Evolutionary conservation across 2,329 filamentous ascomycete species (phyloP).

Genomic region (Diplocarpon mali): DNA sequence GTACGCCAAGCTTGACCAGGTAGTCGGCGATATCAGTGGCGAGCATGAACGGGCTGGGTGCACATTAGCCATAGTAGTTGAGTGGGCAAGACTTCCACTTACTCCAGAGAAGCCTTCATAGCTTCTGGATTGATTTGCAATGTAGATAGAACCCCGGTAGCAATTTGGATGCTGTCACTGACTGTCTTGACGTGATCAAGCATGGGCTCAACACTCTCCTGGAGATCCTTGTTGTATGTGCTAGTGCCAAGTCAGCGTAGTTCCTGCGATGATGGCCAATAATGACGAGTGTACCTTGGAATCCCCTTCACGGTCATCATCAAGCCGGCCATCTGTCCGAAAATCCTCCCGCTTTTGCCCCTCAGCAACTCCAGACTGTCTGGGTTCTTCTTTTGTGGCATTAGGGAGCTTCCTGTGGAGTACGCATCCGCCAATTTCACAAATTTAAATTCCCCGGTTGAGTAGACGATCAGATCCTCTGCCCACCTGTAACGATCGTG

Average conservation of each 20-base stretch:
- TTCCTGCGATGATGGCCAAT: background rate
- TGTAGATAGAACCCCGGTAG: slow-evolving; percentile 68
- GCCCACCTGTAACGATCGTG: slow-evolving; percentile 39
- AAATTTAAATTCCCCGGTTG: slow-evolving; percentile 57
- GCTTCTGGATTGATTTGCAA: slow-evolving; percentile 57
- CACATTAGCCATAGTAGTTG: background rate
- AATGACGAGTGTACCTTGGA: slow-evolving; percentile 32
- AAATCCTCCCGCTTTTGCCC: slow-evolving; percentile 66
- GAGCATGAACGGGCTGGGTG: background rate
- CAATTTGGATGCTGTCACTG: slow-evolving; percentile 70
- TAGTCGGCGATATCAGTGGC: slow-evolving; percentile 60
- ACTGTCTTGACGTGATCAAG: slow-evolving; percentile 76
- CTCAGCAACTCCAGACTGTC: slow-evolving; percentile 64
- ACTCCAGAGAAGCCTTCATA: slow-evolving; percentile 66
- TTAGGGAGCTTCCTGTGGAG: slow-evolving; percentile 51
- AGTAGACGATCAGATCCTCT: slow-evolving; percentile 81
- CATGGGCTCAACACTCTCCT: slow-evolving; percentile 79
- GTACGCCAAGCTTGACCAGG: slow-evolving; percentile 47
- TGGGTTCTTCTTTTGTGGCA: slow-evolving; percentile 64
- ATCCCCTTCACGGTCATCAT: slow-evolving; percentile 64
- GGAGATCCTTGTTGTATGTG: slow-evolving; percentile 34
- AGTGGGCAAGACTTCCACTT: slow-evolving; percentile 1
- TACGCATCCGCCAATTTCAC: slow-evolving; percentile 69
- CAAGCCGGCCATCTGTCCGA: slow-evolving; percentile 72
- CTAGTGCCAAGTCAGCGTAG: background rate